Base-by-base conservation (phyloP, 495 filamentous ascomycete genomes). In the Penicilliopsis zonata region DNA sequence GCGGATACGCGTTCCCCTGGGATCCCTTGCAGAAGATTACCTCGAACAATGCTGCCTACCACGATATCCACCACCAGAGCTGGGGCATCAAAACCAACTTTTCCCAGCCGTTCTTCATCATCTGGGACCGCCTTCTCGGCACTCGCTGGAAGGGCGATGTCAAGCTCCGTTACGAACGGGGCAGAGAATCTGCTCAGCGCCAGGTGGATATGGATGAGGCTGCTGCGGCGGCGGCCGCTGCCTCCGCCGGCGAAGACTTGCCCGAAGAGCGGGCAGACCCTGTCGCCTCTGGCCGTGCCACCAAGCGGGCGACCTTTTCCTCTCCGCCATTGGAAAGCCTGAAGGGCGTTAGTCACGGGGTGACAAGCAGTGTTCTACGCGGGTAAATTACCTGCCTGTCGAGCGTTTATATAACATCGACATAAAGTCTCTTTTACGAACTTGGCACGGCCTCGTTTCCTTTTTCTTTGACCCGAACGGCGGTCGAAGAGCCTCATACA, bases 11-110 rank as follows among this genome's bases (percentile, higher is more conserved):
- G n/a, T 74, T 98, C 31, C 90, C 90, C 4, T 96, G 79, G 74
- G 88, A 98, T 54, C 90, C 90, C 13, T 65, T 95, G 39, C 87
- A 95, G 65, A 77, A 76, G 47, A 60, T 94, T 18, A 92, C 83
- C 21, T 78, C 80, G 47, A 94, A 98, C 63, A 94, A 95, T 43
- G 83, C 90, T 13, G 78, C 74, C 13, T 98, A 93, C 56, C 90
- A 98, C 53, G 90, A 98, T 52, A 83, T 98, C 32, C 90, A 98
- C 54, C 90, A 98, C 58, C 90, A 98, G 61, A 93, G 83, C 61
- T 98, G 88, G 90, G 90, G 90, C 29, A 94, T 98, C 64, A 95
- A 69, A 44, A 67, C 52, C 22, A 69, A 69, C 37, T 69, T 67
- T 41, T 67, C 65, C 1, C 65, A 69, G 33, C 65, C 64, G 10